These are phyloP conservation scores for Echites panduratus DNA, from an alignment of 257 asterid genomes.

Conservation along the genomic window DNA sequence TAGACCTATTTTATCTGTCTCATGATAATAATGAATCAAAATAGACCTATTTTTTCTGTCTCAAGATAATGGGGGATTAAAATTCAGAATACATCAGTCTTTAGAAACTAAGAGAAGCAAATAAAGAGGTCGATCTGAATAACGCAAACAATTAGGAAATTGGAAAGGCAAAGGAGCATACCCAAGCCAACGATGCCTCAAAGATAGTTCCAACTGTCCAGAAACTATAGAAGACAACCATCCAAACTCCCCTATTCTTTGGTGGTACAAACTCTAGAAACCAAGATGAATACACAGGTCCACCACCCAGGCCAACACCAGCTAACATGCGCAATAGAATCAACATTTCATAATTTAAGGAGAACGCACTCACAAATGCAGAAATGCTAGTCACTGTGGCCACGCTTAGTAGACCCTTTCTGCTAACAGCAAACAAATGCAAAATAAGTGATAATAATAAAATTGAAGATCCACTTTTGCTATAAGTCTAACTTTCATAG, in stretches of 20 bases:
- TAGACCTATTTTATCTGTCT: no score
- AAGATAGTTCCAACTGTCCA: conserved; percentile 73
- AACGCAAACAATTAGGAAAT: neutral
- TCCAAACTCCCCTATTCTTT: conserved; percentile 59
- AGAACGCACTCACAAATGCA: conserved; percentile 52
- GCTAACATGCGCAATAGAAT: conserved; percentile 49
- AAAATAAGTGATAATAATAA: neutral
- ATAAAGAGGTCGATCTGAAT: neutral
- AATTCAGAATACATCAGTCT: neutral
- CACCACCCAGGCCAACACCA: conserved; percentile 82
- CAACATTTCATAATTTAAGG: conserved; percentile 53
- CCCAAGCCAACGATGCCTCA: conserved; percentile 80
- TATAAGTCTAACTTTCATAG: conserved; percentile 2
- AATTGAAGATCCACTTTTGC: neutral
- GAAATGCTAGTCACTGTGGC: conserved; percentile 53
- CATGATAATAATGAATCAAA: no score
- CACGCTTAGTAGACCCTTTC: conserved; percentile 64
- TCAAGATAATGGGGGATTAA: no score
- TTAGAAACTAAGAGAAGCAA: neutral
- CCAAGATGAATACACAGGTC: conserved; percentile 76
- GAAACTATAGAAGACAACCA: conserved; percentile 56
- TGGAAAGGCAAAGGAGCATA: conserved; percentile 16
- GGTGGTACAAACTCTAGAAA: conserved; percentile 79
- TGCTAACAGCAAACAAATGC: conserved; percentile 29
- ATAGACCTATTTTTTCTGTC: no score